Base-by-base conservation (phyloP, 129 eudicot genomes). In the Oenanthe sinensis region DNA sequence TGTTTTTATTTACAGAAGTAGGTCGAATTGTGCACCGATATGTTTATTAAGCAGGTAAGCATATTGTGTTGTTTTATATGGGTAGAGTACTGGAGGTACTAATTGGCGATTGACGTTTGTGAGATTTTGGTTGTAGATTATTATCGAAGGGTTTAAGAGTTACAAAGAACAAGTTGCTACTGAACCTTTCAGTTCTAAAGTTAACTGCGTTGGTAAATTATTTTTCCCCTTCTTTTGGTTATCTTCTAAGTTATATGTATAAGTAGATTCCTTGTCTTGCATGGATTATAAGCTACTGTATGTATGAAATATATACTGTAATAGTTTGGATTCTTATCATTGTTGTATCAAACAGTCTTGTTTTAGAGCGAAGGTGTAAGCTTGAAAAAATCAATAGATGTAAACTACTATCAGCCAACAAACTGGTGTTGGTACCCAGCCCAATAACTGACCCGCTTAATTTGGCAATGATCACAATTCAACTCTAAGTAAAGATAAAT, bases 71-170 rank as follows among this genome's bases (percentile, higher is more conserved):
- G 30, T 16, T 24, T 79, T 30, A 1, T 76, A 2, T 79, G 17
- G 68, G 49, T 74, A 22, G 39, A 30, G 39, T 77, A 46, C 65
- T 28, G 63, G 71, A 13, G 42, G 55, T 42, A 43, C n/a, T 72
- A 42, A 30, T 36, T 5, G 26, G 13, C 33, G 17, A 76, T 48
- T 62, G 37, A 78, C 68, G 44, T 77, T 30, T 43, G 58, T 47
- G 82, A 82, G 55, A 63, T 80, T 84, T 40, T 72, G 77, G 58
- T 45, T 85, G 36, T 71, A 91, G 99, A 90, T 92, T 80, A 83
- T 96, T 39, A 96, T 96, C 69, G 97, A 96, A 90, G 99, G 99
- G 43, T 96, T 92, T 84, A 96, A 92, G 91, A 92, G 97, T 82
- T 96, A 90, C 75, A 90, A 85, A 80, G 99, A 96, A 71, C 99